These are phyloP conservation scores for Ophiostoma perfectum DNA, from an alignment of 2,329 filamentous ascomycete species.

Conservation along the genomic window DNA sequence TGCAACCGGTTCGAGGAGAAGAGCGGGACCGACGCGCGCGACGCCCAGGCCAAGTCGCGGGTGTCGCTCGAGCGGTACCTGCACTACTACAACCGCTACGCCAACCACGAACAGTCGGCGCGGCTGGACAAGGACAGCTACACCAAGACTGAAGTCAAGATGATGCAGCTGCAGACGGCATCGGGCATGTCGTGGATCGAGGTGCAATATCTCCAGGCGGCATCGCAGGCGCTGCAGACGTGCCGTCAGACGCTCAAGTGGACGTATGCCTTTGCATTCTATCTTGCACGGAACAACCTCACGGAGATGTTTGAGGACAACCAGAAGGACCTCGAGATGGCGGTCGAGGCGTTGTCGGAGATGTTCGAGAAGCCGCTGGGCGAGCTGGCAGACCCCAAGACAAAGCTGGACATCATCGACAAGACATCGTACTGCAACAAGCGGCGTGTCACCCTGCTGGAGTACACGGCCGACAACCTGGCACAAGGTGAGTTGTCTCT, in stretches of 20 bases:
- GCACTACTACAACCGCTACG: conserved; percentile 98
- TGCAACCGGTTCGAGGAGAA: conserved; percentile 97
- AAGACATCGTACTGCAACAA: conserved; percentile 97
- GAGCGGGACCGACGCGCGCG: conserved; percentile 81
- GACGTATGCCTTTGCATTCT: conserved; percentile 98
- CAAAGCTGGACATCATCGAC: conserved; percentile 97
- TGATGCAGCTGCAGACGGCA: conserved; percentile 88
- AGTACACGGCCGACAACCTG: conserved; percentile 88
- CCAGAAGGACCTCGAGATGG: conserved; percentile 95
- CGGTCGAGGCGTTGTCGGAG: conserved; percentile 92
- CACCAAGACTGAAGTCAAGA: conserved; percentile 96
- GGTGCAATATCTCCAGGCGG: conserved; percentile 91
- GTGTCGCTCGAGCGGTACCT: conserved; percentile 92
- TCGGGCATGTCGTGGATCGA: conserved; percentile 99
- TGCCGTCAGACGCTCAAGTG: conserved; percentile 98
- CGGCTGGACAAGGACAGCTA: conserved; percentile 95
- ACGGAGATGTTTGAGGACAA: conserved; percentile 99
- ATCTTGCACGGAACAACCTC: conserved; percentile 89
- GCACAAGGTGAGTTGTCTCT: conserved; percentile 62
- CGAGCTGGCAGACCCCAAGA: conserved; percentile 76
- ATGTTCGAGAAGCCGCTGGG: conserved; percentile 98
- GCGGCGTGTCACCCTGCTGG: conserved; percentile 78
- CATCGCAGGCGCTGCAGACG: conserved; percentile 87
- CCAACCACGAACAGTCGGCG: conserved; percentile 96
- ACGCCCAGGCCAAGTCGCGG: conserved; percentile 84